These are phyloP conservation scores for Aspergillus caelatus DNA, from an alignment of 2,329 filamentous ascomycete genomes.

Conservation along the genomic window DNA sequence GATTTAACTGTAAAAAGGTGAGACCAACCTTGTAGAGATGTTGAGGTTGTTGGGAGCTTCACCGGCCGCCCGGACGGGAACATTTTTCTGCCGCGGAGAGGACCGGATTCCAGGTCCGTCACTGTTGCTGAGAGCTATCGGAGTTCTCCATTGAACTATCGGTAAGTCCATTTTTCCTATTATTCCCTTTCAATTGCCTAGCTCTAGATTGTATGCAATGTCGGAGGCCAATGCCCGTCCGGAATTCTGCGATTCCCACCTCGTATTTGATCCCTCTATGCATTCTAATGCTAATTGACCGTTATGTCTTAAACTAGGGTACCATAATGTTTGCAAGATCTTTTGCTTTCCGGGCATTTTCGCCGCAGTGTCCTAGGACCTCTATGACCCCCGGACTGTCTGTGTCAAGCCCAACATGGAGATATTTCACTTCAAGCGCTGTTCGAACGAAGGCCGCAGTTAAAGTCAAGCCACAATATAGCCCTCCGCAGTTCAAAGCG, in stretches of 20 bases:
- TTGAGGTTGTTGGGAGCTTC: slow-evolving; percentile 44
- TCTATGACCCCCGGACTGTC: slow-evolving; percentile 20
- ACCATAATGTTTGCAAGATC: slow-evolving; percentile 35
- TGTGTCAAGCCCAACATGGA: slow-evolving; percentile 24
- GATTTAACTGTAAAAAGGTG: slow-evolving; percentile 8
- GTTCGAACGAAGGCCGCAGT: slow-evolving; percentile 26
- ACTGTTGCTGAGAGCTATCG: slow-evolving; percentile 9
- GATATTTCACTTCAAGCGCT: slow-evolving; percentile 34
- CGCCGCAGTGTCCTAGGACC: slow-evolving; percentile 26
- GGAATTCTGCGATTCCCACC: not conserved
- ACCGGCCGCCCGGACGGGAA: slow-evolving; percentile 44
- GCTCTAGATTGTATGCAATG: not conserved
- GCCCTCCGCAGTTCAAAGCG: slow-evolving; percentile 16
- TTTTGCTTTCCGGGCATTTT: slow-evolving; percentile 31
- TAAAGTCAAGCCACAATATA: slow-evolving; percentile 17
- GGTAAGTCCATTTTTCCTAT: slow-evolving; percentile 1
- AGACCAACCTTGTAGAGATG: slow-evolving; percentile 23
- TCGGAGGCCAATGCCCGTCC: not conserved
- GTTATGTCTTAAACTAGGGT: slow-evolving; percentile 13
- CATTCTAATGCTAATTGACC: slow-evolving; percentile 5
- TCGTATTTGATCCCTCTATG: not conserved
- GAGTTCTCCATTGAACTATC: slow-evolving; percentile 4
- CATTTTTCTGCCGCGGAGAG: slow-evolving; percentile 44
- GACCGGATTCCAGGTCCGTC: slow-evolving; percentile 18
- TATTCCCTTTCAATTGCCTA: not conserved